Evolutionary conservation across 75 land plant genomes (phyloP), one percentile per base, ranked within the genome.

Genomic region (Isoetes taiwanensis): DNA sequence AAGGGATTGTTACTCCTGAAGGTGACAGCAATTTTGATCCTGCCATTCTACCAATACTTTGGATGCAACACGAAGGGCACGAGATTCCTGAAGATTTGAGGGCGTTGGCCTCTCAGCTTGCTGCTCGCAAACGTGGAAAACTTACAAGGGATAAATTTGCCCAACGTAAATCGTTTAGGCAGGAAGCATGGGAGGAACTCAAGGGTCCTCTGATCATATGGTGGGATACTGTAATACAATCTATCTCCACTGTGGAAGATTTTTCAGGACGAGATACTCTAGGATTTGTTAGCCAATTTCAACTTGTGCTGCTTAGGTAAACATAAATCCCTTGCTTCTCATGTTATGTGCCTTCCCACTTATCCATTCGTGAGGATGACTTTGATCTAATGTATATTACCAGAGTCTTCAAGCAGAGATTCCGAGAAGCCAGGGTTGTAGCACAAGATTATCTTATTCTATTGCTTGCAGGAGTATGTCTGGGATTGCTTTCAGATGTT

Each of bases 1-100:
- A 93, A 57, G 98, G 94, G 10, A 75, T 84, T 5, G 70, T 59
- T 29, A 77, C 76, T 50, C 89, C 84, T 58, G 71, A 46, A 21
- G 32, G 68, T 24, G 72, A 57, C 53, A 39, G 82, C 17, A 46
- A 43, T 27, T 40, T 93, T 32, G 80, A 64, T 41, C 64, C 42
- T 35, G 63, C 71, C 41, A 73, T 73, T 52, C 80, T 87, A 43
- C 89, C 97, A 9, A 50, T 93, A 21, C 63, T 78, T 39, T 93
- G 98, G 98, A 87, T 93, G 85, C 67, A 79, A 53, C 83, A 81
- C 43, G 86, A 87, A 43, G 83, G 84, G 4, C 80, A 87, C 55
- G 40, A 62, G 5, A 74, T 93, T 28, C 98, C 98, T 2, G 57
- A 48, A 40, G 98, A 84, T 60, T 76, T 93, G 73, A 62, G 68